These are phyloP conservation scores for Mortierella sp. DNA, from an alignment of 371 early-diverging fungal species.

Conservation along the genomic window DNA sequence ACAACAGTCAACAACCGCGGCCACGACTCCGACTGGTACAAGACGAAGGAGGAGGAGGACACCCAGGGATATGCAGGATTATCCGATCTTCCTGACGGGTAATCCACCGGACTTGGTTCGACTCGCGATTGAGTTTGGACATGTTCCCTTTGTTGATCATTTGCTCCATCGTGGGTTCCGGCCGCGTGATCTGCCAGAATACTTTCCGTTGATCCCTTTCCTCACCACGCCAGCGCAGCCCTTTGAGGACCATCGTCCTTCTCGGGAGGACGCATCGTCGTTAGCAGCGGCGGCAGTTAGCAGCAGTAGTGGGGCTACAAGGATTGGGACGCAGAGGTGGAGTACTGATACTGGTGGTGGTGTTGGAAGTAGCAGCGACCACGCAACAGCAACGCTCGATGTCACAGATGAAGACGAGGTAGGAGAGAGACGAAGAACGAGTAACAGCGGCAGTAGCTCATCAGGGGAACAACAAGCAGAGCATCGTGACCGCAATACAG, in stretches of 20 bases:
- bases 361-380: background rate
- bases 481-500: background rate
- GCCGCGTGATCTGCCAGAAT: slow-evolving; percentile 52
- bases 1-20: background rate
- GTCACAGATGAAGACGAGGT: background rate
- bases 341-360: background rate
- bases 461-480: background rate
- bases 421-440: background rate
- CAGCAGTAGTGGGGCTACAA: background rate
- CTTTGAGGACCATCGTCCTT: background rate
- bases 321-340: background rate
- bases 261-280: background rate
- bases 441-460: background rate
- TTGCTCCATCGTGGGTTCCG: slow-evolving; percentile 48
- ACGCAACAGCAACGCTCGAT: background rate
- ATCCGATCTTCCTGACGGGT: slow-evolving; percentile 54
- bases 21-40: background rate
- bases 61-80: slow-evolving; percentile 51
- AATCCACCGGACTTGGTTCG: slow-evolving; percentile 55
- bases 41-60: slow-evolving; percentile 22
- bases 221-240: background rate
- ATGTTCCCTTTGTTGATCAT: slow-evolving; percentile 52
- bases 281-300: background rate
- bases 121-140: slow-evolving; percentile 55
- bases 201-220: slow-evolving; percentile 32